Percentiles rank a stretch among this genome's conserved stretches.
These are phyloP conservation scores for Trichophyton rubrum DNA, from an alignment of 2,329 filamentous ascomycete species.

Conservation along the genomic window DNA sequence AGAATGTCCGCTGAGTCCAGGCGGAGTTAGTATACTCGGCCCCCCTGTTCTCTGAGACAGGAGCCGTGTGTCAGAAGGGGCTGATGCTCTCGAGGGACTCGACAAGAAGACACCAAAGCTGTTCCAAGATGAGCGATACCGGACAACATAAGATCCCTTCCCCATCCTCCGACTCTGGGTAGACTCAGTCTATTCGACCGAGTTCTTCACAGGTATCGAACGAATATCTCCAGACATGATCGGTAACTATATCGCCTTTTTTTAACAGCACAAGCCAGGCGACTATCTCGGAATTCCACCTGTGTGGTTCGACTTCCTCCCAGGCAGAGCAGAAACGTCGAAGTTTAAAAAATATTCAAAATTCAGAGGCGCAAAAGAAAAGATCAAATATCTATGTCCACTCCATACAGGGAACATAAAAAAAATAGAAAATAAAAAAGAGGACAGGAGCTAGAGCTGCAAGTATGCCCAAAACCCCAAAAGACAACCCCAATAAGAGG, in stretches of 20 bases:
- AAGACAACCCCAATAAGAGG: slow-evolving; percentile 17
- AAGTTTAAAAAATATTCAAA: background rate
- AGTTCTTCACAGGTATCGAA: background rate
- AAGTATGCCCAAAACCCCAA: slow-evolving; percentile 14
- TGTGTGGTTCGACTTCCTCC: background rate
- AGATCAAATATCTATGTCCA: background rate
- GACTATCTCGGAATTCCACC: background rate
- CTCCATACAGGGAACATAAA: background rate
- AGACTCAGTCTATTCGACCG: background rate
- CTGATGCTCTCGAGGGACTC: background rate
- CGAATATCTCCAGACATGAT: background rate
- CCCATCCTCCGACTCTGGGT: background rate
- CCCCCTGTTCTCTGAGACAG: background rate
- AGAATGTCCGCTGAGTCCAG: background rate
- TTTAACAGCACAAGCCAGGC: background rate
- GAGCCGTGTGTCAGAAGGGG: background rate
- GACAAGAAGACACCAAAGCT: background rate
- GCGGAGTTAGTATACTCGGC: background rate
- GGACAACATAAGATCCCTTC: background rate
- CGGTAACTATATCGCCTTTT: background rate
- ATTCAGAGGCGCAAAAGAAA: background rate
- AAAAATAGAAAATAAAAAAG: background rate
- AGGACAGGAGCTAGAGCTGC: slow-evolving; percentile 8
- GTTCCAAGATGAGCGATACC: background rate
- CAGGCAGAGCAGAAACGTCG: background rate